A percentile compares a stretch with the other conserved stretches of the same genome.
Conservation (phyloP, 371 early-diverging fungal species). For the Mucor lusitanicus region DNA sequence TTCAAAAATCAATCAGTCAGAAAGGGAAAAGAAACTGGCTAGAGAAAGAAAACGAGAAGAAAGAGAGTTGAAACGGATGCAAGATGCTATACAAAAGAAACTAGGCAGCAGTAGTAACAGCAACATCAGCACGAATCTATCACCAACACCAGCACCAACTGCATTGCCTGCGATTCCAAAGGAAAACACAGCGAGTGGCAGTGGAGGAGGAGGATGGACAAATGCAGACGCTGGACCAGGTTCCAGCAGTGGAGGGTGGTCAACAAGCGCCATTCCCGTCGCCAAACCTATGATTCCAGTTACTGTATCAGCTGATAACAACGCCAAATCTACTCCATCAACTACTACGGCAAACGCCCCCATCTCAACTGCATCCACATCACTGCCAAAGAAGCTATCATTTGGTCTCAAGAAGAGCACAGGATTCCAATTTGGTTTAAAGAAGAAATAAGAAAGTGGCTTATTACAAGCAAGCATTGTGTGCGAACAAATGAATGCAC, state of each 20-base stretch:
- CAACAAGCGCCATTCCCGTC: background rate
- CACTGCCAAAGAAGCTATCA: conserved; percentile 20
- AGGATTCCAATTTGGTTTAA: conserved; percentile 41
- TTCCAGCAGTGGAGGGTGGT: background rate
- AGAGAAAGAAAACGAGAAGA: conserved; percentile 72
- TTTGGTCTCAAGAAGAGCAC: conserved; percentile 32
- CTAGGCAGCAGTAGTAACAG: conserved; percentile 16
- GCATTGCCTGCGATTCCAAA: background rate
- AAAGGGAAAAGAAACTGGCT: conserved; percentile 56
- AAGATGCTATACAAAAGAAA: conserved; percentile 64
- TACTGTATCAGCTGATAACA: no score
- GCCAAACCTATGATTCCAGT: background rate
- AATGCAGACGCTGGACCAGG: background rate
- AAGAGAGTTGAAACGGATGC: conserved; percentile 64
- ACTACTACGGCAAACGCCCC: background rate
- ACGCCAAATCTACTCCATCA: background rate
- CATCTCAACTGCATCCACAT: background rate
- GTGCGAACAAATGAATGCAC: no score
- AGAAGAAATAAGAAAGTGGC: conserved; percentile 25
- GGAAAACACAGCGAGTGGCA: background rate
- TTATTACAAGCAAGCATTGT: background rate
- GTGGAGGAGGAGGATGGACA: conserved; percentile 1
- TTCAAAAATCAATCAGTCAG: conserved; percentile 35
- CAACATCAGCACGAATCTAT: background rate
- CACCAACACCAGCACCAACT: background rate